Percentiles rank a stretch among this genome's conserved stretches.
phyloP scores from a whole-genome alignment of 1,284 basidiomycete species.

The Heterobasidion occidentale region DNA sequence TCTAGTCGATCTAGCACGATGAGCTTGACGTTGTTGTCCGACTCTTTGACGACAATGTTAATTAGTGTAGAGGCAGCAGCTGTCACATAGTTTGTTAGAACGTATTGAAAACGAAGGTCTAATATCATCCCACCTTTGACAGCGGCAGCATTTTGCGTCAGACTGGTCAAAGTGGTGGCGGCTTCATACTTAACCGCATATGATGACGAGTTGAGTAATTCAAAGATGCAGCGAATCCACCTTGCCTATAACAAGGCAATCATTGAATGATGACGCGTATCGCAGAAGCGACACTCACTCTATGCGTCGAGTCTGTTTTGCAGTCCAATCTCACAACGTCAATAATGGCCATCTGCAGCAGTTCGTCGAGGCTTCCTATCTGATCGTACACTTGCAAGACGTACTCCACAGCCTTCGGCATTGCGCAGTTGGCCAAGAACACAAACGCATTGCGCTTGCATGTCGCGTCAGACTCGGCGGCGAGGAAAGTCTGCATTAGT shows the following conservation, averaged over 20 bases:
- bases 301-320: constrained; percentile 74
- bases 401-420: constrained; percentile 90
- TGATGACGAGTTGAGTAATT: constrained; percentile 86
- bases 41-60: constrained; percentile 89
- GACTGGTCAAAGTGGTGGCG: constrained; percentile 88
- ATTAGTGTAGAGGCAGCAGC: constrained; percentile 90
- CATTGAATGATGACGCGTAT: constrained; percentile 4
- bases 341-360: constrained; percentile 94
- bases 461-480: constrained; percentile 93
- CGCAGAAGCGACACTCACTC: constrained; percentile 38
- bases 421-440: constrained; percentile 85
- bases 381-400: constrained; percentile 82
- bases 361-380: constrained; percentile 82
- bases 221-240: constrained; percentile 93
- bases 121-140: constrained; percentile 66
- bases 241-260: constrained; percentile 46
- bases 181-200: constrained; percentile 99
- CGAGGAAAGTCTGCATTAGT: constrained; percentile 94
- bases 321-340: constrained; percentile 93
- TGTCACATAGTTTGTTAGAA: constrained; percentile 20
- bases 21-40: constrained; percentile 99
- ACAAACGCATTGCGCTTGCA: constrained; percentile 98
- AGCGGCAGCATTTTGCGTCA: constrained; percentile 95
- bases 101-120: constrained; percentile 3
- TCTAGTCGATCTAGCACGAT: constrained; percentile 96